Conservation (phyloP, 163 green algal genomes). For the Scenedesmus sp. region DNA sequence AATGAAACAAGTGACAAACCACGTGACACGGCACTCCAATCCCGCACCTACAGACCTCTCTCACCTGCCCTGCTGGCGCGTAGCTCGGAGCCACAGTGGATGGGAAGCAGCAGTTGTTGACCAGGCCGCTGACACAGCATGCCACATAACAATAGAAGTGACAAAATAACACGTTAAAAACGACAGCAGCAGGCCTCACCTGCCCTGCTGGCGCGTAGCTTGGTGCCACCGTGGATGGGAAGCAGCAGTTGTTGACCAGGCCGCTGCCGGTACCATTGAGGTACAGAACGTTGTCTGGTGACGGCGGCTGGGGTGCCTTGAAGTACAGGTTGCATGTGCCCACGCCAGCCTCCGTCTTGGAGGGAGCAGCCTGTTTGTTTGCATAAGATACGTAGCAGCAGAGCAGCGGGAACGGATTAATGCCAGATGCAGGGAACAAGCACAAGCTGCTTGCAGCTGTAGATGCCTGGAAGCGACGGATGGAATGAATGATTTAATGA, state of each 20-base stretch:
- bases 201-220: conserved; percentile 93
- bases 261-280: conserved; percentile 88
- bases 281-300: conserved; percentile 89
- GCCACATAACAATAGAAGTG: not conserved
- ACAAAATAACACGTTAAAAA: not conserved
- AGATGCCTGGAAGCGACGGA: too few species aligned
- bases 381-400: not conserved
- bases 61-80: not conserved
- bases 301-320: conserved; percentile 66
- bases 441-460: not conserved
- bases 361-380: conserved; percentile 55
- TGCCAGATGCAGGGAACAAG: not conserved
- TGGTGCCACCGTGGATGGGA: conserved; percentile 88
- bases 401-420: not conserved
- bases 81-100: not conserved
- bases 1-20: too few species aligned
- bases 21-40: not conserved
- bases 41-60: not conserved
- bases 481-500: too few species aligned
- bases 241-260: conserved; percentile 99
- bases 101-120: not conserved
- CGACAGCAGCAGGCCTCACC: conserved; percentile 40
- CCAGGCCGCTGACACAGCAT: not conserved
- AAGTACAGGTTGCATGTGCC: conserved; percentile 98
- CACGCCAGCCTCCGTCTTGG: conserved; percentile 76